These are phyloP conservation scores for Fusarium continuum DNA, from an alignment of 2,329 filamentous ascomycete genomes.

Conservation along the genomic window DNA sequence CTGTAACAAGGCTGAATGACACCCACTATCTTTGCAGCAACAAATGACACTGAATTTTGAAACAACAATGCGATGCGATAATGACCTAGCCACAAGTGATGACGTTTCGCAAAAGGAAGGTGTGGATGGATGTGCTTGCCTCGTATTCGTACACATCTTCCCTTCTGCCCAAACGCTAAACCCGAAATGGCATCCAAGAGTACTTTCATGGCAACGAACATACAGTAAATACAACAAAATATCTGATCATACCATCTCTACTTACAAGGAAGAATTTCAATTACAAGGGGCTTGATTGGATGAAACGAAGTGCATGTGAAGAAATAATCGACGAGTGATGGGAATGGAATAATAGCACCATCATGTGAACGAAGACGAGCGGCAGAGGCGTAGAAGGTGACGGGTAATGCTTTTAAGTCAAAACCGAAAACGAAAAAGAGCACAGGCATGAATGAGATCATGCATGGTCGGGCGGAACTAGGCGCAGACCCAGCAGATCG, in stretches of 20 bases:
- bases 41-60: slow-evolving; percentile 1
- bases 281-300: slow-evolving; percentile 24
- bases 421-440: slow-evolving; percentile 40
- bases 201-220: not conserved
- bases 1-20: slow-evolving; percentile 5
- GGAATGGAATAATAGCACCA: not conserved
- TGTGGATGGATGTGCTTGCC: slow-evolving; percentile 5
- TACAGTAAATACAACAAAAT: not conserved
- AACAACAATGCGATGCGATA: not conserved
- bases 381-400: slow-evolving; percentile 13
- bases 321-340: not conserved
- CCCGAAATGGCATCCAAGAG: not conserved
- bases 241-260: not conserved
- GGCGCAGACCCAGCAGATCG: slow-evolving; percentile 27
- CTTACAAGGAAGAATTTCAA: not conserved
- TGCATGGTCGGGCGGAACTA: slow-evolving; percentile 20
- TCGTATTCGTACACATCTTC: slow-evolving; percentile 27
- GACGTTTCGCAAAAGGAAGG: slow-evolving; percentile 23
- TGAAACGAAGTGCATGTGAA: not conserved
- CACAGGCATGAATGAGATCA: slow-evolving; percentile 22
- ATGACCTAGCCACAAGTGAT: slow-evolving; percentile 6
- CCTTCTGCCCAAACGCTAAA: too few relatives aligned
- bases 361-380: slow-evolving; percentile 12
- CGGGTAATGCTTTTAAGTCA: not conserved
- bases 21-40: not conserved